Evolutionary conservation across 2,329 filamentous ascomycete species (phyloP).

Genomic region (Diplodia intermedia): DNA sequence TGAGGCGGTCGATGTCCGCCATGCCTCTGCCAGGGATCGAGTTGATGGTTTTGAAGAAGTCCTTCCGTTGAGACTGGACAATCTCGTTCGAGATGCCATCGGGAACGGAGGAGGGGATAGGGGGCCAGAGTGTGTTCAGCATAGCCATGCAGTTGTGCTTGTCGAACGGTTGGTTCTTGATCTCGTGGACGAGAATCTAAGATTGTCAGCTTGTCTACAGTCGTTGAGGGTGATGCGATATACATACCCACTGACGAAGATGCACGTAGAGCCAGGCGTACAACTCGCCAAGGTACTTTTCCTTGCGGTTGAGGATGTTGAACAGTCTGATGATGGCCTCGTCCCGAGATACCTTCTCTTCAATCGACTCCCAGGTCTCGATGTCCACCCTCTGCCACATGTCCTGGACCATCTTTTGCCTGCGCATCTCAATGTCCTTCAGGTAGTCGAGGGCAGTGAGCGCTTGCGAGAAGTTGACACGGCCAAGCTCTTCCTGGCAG

Average conservation of each 20-base stretch:
- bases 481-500: slow-evolving; percentile 53
- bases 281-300: slow-evolving; percentile 33
- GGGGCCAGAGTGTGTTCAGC: slow-evolving; percentile 72
- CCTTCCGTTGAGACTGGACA: slow-evolving; percentile 64
- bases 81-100: slow-evolving; percentile 56
- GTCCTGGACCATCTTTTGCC: slow-evolving; percentile 58
- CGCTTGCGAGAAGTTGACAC: slow-evolving; percentile 70
- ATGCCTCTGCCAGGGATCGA: slow-evolving; percentile 64
- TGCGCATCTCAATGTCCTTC: slow-evolving; percentile 66
- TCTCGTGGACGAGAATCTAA: slow-evolving; percentile 69
- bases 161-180: slow-evolving; percentile 67
- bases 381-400: slow-evolving; percentile 43
- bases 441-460: slow-evolving; percentile 71
- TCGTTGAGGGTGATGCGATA: not conserved
- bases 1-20: slow-evolving; percentile 59
- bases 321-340: slow-evolving; percentile 50
- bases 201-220: slow-evolving; percentile 30
- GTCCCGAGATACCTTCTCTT: slow-evolving; percentile 58
- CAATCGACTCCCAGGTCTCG: slow-evolving; percentile 39
- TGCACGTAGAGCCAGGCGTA: slow-evolving; percentile 69
- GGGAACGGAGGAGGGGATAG: slow-evolving; percentile 52
- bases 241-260: slow-evolving; percentile 67
- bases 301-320: slow-evolving; percentile 28
- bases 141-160: slow-evolving; percentile 71
- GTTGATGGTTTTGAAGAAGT: slow-evolving; percentile 68